Percentiles rank a stretch among this genome's conserved stretches.
Conservation (phyloP, 306 rosid species). For the Potentilla sterilis region DNA sequence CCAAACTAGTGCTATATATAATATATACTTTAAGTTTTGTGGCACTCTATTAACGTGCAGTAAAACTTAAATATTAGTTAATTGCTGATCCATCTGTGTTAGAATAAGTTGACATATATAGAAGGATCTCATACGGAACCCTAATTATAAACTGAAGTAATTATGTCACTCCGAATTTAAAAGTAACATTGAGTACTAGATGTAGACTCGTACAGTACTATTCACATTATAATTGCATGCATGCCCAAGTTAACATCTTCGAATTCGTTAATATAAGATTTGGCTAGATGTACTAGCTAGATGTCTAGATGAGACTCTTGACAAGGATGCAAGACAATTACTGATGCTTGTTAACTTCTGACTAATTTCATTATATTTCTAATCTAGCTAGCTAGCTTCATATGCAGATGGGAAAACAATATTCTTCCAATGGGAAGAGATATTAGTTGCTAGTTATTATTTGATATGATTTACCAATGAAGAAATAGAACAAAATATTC, state of each 20-base stretch:
- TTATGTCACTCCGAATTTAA: neutral
- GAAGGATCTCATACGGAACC: neutral
- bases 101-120: neutral
- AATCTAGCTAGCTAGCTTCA: neutral
- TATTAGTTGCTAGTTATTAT: too few species aligned
- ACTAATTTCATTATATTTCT: neutral
- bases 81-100: neutral
- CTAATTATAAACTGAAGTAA: neutral
- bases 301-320: too few species aligned
- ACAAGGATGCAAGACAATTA: too few species aligned
- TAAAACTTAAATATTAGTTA: neutral
- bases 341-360: too few species aligned
- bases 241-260: neutral
- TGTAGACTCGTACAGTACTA: neutral
- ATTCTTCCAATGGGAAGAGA: neutral
- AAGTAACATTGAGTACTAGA: neutral
- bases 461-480: neutral
- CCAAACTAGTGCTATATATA: neutral
- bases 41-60: neutral
- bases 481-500: too few species aligned
- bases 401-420: too few species aligned
- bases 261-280: too few species aligned
- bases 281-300: too few species aligned
- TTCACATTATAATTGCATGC: neutral
- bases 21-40: neutral